Conservation (phyloP, 2,329 filamentous ascomycete species). For the Karstenula rhodostoma region DNA sequence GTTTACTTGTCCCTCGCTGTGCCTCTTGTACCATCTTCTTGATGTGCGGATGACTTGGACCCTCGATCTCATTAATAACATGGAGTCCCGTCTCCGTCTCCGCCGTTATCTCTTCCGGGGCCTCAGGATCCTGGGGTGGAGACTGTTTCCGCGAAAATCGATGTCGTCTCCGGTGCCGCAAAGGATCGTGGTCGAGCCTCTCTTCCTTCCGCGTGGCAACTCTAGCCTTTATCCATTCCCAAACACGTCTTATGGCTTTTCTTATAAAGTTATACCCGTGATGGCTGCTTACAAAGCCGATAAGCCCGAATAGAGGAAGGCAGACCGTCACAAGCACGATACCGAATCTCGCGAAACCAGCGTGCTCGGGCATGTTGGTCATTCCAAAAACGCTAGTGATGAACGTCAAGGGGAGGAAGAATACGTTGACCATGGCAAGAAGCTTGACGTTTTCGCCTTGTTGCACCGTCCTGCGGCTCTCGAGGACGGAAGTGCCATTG, state of each 20-base stretch:
- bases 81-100: too few species aligned
- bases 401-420: constrained; percentile 67
- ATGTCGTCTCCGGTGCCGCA: neutral
- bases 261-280: neutral
- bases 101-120: neutral
- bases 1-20: too few species aligned
- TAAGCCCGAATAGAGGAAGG: constrained; percentile 56
- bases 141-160: neutral
- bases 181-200: neutral
- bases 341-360: constrained; percentile 50
- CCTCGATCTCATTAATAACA: too few species aligned
- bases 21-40: neutral
- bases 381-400: constrained; percentile 67
- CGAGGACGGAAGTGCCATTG: constrained; percentile 67
- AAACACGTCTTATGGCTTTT: neutral
- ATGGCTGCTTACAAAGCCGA: constrained; percentile 38
- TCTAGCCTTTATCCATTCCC: neutral
- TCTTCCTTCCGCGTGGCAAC: neutral
- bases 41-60: neutral
- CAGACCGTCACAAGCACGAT: constrained; percentile 53
- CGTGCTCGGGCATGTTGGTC: constrained; percentile 54
- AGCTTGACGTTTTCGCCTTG: constrained; percentile 69
- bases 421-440: constrained; percentile 66
- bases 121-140: neutral
- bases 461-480: constrained; percentile 61